These are phyloP conservation scores for Aquanectria penicillioides DNA, from an alignment of 2,329 filamentous ascomycete species.

Conservation along the genomic window DNA sequence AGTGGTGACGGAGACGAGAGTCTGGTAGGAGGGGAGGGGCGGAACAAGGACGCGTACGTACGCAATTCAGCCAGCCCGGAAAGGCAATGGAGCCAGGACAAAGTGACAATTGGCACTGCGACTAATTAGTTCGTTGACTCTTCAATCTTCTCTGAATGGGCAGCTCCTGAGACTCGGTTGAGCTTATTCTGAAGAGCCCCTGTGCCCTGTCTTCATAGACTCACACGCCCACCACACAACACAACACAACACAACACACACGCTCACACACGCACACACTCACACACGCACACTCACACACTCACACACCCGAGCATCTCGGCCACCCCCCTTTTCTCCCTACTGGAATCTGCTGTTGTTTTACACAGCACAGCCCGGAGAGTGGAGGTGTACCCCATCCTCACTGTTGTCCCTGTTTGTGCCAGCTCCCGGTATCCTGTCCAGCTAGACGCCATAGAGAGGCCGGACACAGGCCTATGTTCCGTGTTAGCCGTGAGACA, in stretches of 20 bases:
- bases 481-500: slow-evolving; percentile 26
- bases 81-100: no score
- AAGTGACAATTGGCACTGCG: background rate
- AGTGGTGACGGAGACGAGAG: no score
- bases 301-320: background rate
- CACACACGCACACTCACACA: no score
- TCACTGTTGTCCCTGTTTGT: slow-evolving; percentile 17
- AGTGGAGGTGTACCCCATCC: slow-evolving; percentile 18
- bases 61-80: no score
- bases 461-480: background rate
- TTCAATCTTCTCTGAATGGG: background rate
- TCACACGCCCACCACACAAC: background rate
- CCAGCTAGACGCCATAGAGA: slow-evolving; percentile 15
- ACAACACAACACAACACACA: no score
- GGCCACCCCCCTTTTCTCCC: slow-evolving; percentile 1
- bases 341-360: slow-evolving; percentile 19
- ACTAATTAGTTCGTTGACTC: background rate
- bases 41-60: background rate
- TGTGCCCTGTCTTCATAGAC: background rate
- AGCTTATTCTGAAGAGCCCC: slow-evolving; percentile 5
- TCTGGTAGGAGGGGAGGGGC: background rate
- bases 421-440: slow-evolving; percentile 6
- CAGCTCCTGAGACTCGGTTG: slow-evolving; percentile 12
- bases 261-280: no score
- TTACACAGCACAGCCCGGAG: slow-evolving; percentile 19